phyloP scores from a whole-genome alignment of 164 flowering plant species.

The Kalanchoe fedtschenkoi region DNA sequence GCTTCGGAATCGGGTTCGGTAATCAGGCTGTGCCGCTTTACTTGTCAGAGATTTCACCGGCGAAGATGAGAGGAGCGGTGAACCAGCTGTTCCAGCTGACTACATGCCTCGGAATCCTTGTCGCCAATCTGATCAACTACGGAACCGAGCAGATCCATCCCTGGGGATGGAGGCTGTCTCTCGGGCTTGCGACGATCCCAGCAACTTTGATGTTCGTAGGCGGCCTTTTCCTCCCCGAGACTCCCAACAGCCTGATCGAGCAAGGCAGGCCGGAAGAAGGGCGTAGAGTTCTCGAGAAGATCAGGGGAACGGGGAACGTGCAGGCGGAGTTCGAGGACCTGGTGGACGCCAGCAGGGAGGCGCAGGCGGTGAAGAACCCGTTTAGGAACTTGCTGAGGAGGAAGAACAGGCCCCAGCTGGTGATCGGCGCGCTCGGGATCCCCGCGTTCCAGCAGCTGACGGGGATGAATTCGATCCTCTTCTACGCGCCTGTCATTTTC shows the following conservation, averaged over 20 bases:
- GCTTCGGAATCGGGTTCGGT: constrained; percentile 81
- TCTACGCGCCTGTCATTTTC: constrained; percentile 88
- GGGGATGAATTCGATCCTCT: constrained; percentile 81
- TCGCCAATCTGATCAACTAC: constrained; percentile 69
- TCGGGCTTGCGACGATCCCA: constrained; percentile 68
- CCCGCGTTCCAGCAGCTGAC: constrained; percentile 92
- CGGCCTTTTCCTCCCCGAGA: constrained; percentile 76
- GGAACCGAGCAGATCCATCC: constrained; percentile 60
- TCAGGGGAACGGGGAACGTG: constrained; percentile 68
- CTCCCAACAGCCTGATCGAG: constrained; percentile 87
- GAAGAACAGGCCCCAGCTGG: constrained; percentile 67
- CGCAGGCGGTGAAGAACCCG: constrained; percentile 59
- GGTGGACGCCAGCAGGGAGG: constrained; percentile 60
- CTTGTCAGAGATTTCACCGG: constrained; percentile 91
- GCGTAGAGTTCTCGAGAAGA: constrained; percentile 39
- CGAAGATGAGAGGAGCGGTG: constrained; percentile 68
- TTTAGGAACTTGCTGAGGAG: constrained; percentile 54
- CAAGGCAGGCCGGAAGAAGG: constrained; percentile 62
- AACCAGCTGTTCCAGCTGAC: constrained; percentile 79
- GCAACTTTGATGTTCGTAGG: constrained; percentile 72
- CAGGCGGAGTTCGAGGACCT: constrained; percentile 77
- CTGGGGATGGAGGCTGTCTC: constrained; percentile 90
- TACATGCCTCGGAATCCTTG: constrained; percentile 57
- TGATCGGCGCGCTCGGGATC: constrained; percentile 67
- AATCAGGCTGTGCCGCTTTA: constrained; percentile 96